Evolutionary conservation across 352 stramenopile species (phyloP).

Genomic region (Pythium periplocum): DNA sequence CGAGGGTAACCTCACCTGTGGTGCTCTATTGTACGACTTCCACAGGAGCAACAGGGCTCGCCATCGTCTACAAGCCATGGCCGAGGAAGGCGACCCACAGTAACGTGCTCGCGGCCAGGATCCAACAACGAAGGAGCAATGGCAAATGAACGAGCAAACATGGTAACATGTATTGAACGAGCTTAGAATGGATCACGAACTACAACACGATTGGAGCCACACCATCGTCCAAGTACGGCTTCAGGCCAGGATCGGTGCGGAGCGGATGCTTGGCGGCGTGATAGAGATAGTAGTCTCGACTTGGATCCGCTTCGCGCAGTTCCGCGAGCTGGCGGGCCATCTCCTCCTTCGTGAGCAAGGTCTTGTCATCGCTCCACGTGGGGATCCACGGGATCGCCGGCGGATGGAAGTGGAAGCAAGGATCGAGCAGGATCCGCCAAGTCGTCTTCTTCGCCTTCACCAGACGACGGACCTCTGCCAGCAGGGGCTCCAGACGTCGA

Average conservation of each 20-base stretch:
- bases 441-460: too few species aligned
- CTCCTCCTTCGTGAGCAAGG: too few species aligned
- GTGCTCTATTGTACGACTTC: constrained; percentile 1
- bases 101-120: constrained; percentile 1
- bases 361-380: too few species aligned
- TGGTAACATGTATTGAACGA: background rate
- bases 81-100: background rate
- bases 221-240: background rate
- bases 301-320: background rate
- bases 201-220: constrained; percentile 1
- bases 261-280: constrained; percentile 1
- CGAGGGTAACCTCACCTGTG: constrained; percentile 1
- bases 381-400: too few species aligned
- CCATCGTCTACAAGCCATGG: constrained; percentile 1
- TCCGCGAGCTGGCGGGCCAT: background rate
- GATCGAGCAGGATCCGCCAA: too few species aligned
- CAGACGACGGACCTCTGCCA: too few species aligned
- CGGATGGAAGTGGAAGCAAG: too few species aligned
- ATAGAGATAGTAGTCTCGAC: constrained; percentile 2
- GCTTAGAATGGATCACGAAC: background rate
- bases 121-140: background rate
- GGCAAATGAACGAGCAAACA: constrained; percentile 1
- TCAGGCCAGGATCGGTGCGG: constrained; percentile 1
- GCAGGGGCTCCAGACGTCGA: too few species aligned
- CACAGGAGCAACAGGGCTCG: background rate